Evolutionary conservation across 805 yeast genomes (phyloP).

Genomic region (Lipomyces japonicus): DNA sequence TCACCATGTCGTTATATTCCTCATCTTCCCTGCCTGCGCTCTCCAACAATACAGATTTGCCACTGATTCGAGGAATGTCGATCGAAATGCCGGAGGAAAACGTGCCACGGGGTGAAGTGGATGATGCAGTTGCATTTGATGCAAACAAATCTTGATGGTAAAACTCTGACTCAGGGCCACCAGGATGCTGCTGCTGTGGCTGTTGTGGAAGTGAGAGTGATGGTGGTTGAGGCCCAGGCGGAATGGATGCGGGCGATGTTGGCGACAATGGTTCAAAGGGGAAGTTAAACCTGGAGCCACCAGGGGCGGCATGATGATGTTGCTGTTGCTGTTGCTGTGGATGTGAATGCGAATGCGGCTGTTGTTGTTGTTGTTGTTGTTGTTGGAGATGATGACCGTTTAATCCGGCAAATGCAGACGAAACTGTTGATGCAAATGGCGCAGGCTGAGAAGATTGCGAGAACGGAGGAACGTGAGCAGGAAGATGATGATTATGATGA

Average conservation of each 20-base stretch:
- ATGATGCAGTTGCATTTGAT: slow-evolving; percentile 9
- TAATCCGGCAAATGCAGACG: slow-evolving; percentile 6
- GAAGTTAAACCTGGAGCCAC: slow-evolving; percentile 17
- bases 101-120: slow-evolving; percentile 27
- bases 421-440: slow-evolving; percentile 9
- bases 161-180: slow-evolving; percentile 9
- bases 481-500: slow-evolving; percentile 2
- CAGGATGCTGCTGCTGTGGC: too few relatives aligned
- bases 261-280: slow-evolving; percentile 23
- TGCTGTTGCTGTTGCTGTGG: slow-evolving; percentile 80
- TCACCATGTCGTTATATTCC: slow-evolving; percentile 35
- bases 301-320: slow-evolving; percentile 47
- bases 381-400: slow-evolving; percentile 33
- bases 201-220: slow-evolving; percentile 5
- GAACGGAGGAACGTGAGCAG: slow-evolving; percentile 1
- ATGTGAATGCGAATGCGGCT: slow-evolving; percentile 68
- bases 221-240: too few relatives aligned
- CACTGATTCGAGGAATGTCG: slow-evolving; percentile 29
- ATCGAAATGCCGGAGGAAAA: slow-evolving; percentile 13
- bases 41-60: slow-evolving; percentile 35
- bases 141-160: slow-evolving; percentile 18
- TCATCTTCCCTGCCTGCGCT: slow-evolving; percentile 35
- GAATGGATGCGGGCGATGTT: slow-evolving; percentile 9
- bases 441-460: neutral
- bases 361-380: slow-evolving; percentile 56